A percentile compares a stretch with the other conserved stretches of the same genome.
Conservation (phyloP, 352 stramenopile genomes). For the Phytophthora idaei region DNA sequence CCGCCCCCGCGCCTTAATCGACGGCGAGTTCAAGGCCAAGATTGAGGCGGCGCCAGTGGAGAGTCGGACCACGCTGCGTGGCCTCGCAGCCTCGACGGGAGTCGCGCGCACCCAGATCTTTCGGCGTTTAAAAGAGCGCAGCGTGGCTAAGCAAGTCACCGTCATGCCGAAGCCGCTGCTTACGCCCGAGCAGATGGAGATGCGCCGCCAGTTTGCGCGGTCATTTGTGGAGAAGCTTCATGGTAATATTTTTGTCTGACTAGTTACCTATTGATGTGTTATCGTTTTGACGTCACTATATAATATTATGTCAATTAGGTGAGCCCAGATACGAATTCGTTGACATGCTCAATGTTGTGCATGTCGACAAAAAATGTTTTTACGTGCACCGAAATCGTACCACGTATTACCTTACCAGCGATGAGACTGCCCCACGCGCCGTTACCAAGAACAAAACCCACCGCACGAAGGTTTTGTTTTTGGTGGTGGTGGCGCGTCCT, state of each 20-base stretch:
- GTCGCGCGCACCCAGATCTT: conserved; percentile 5
- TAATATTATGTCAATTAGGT: not conserved
- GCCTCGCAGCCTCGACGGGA: conserved; percentile 1
- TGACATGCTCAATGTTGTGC: conserved; percentile 1
- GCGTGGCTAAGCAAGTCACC: not conserved
- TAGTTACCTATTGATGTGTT: not conserved
- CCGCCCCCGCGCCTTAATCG: not conserved
- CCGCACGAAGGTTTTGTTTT: no score
- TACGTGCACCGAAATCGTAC: conserved; percentile 10
- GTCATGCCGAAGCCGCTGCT: conserved; percentile 7
- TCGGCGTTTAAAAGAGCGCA: conserved; percentile 7
- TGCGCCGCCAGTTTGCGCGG: not conserved
- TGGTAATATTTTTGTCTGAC: not conserved
- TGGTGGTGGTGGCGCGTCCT: no score
- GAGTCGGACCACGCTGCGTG: conserved; percentile 1
- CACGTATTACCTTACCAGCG: conserved; percentile 9
- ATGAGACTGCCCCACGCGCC: not conserved
- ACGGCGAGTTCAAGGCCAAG: not conserved
- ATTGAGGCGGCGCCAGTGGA: conserved; percentile 1
- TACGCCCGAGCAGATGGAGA: not conserved
- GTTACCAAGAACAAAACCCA: no score
- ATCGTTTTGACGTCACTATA: not conserved
- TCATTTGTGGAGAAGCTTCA: not conserved
- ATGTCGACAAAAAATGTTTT: conserved; percentile 11
- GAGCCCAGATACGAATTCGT: not conserved